A percentile compares a stretch with the other conserved stretches of the same genome.
phyloP scores from a whole-genome alignment of 768 basidiomycete genomes.

The Mycena sanguinolenta region DNA sequence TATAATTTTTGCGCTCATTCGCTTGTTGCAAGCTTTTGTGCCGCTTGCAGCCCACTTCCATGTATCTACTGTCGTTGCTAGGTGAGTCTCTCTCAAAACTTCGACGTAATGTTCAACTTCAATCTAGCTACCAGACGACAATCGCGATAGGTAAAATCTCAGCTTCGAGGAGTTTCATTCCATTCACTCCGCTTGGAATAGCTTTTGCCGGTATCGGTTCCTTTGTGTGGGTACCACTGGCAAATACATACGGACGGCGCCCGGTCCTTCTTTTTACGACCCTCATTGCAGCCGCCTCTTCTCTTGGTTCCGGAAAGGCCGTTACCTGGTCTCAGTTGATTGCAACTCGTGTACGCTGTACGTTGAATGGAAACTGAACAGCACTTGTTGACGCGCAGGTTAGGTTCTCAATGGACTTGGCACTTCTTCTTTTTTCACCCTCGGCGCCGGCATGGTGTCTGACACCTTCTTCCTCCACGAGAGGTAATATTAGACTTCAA shows the following conservation, averaged over 20 bases:
- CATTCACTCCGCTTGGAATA: slow-evolving; percentile 11
- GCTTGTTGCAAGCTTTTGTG: slow-evolving; percentile 15
- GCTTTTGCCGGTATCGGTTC: slow-evolving; percentile 37
- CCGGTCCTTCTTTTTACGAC: slow-evolving; percentile 38
- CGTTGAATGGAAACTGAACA: neutral
- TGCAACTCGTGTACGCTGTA: slow-evolving; percentile 25
- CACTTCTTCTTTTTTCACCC: slow-evolving; percentile 29
- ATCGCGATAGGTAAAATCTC: slow-evolving; percentile 14
- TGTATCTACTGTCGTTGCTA: slow-evolving; percentile 27
- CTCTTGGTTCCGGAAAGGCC: slow-evolving; percentile 34
- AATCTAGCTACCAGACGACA: slow-evolving; percentile 26
- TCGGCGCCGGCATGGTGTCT: slow-evolving; percentile 31
- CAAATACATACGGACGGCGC: slow-evolving; percentile 40
- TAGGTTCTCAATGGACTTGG: slow-evolving; percentile 32
- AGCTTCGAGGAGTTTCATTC: neutral
- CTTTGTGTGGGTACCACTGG: slow-evolving; percentile 39
- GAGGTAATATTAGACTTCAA: slow-evolving; percentile 51
- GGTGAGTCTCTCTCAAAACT: slow-evolving; percentile 3
- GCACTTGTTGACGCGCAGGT: neutral
- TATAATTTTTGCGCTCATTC: neutral
- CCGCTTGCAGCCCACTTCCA: slow-evolving; percentile 30
- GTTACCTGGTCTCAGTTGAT: slow-evolving; percentile 35
- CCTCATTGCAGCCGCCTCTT: slow-evolving; percentile 35
- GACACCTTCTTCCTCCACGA: slow-evolving; percentile 49
- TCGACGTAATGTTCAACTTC: neutral